Evolutionary conservation across 1,284 basidiomycete genomes (phyloP).

Genomic region (Rugosomyces carneus): DNA sequence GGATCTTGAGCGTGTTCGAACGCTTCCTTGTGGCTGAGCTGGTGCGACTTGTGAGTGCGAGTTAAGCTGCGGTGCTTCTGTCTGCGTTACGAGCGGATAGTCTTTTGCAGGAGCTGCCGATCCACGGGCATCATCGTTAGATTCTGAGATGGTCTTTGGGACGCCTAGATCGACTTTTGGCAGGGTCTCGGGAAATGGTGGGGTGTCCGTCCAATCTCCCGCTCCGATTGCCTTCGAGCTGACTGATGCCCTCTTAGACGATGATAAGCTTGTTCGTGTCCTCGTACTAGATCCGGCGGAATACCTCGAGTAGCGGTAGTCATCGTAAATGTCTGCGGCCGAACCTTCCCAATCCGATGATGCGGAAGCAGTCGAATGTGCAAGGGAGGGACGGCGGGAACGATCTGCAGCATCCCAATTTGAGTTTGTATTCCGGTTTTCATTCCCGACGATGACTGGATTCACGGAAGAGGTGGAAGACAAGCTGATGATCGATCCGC

Average conservation of each 20-base stretch:
- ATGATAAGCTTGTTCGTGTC: slow-evolving; percentile 13
- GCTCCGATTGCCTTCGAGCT: slow-evolving; percentile 8
- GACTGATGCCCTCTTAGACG: slow-evolving; percentile 10
- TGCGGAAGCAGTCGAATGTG: slow-evolving; percentile 19
- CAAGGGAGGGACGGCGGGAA: slow-evolving; percentile 21
- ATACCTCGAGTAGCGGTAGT: slow-evolving; percentile 64
- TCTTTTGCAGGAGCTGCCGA: background rate
- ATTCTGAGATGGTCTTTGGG: slow-evolving; percentile 16
- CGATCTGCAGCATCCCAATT: background rate
- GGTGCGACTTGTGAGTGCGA: background rate
- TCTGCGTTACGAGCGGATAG: background rate
- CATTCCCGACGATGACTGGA: background rate
- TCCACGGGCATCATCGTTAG: background rate
- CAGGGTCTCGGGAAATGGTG: slow-evolving; percentile 13
- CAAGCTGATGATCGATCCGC: background rate
- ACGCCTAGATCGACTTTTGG: slow-evolving; percentile 12
- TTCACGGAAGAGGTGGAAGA: background rate
- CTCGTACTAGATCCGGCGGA: slow-evolving; percentile 27
- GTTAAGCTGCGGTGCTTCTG: background rate
- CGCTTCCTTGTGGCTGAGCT: background rate
- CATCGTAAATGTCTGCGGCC: slow-evolving; percentile 64
- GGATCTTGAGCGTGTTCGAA: slow-evolving; percentile 10
- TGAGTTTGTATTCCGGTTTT: too few relatives aligned
- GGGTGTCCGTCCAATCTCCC: background rate
- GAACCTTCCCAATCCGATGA: slow-evolving; percentile 50